Base-by-base conservation (phyloP, 495 filamentous ascomycete species). In the Penicillium nucicola region DNA sequence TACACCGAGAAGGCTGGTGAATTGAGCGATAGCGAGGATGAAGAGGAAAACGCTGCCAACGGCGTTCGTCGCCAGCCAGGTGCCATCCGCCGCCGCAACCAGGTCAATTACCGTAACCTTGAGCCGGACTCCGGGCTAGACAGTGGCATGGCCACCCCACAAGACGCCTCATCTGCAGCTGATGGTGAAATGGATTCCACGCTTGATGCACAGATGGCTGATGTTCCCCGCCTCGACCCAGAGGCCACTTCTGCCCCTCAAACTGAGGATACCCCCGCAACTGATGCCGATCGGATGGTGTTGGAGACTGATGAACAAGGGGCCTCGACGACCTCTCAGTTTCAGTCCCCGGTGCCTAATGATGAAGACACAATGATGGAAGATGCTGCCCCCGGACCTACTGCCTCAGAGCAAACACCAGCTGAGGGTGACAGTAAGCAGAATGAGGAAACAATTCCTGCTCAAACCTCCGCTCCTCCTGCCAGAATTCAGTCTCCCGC, bases 1-100 rank as follows among this genome's bases (percentile, higher is more conserved):
- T 82, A 80, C 41, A 79, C 90, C 15, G 80, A 84, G 50, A 82
- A 85, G 25, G 77, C 85, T 17, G 88, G 86, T 52, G 90, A 95
- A 56, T 70, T 85, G 4, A 89, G 84, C 56, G 89, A 92, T 9
- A 92, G 87, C 50, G 92, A 97, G 44, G 90, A 96, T 52, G 93
- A 97, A 57, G 90, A 96, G 1, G 78, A 89, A 61, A 86, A 85
- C 39, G 78, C 79, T 34, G 77, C 79, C 14, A 86, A 90, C 43
- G 92, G 92, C 32, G 75, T 90, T 25, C 72, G 69, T 25, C 79
- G 74, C 46, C 86, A 88, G 58, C 77, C 83, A 4, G 80, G 82
- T 40, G 70, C 68, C 20, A 70, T 75, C 42, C 78, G 83, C 50
- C 77, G 84, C 36, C 70, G 83, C 34, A 84, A 86, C 39, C 87